Base-by-base conservation (phyloP, 2,329 filamentous ascomycete species). In the Cladophialophora yegresii region DNA sequence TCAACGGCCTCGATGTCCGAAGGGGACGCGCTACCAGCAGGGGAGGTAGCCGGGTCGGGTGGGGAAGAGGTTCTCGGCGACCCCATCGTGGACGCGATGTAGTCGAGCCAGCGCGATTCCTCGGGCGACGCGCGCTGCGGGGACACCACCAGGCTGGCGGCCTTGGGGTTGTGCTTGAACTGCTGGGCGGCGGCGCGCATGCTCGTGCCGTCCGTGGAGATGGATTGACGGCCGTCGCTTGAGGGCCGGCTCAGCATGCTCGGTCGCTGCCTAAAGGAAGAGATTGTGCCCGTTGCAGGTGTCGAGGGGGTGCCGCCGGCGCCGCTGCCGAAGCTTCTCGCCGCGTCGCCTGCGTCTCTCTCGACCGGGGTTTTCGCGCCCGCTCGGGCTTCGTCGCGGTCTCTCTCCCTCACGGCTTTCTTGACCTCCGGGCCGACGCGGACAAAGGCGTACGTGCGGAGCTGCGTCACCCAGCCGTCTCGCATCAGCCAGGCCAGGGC, bases 401-500 rank as follows among this genome's bases (percentile, higher is more conserved):
- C 70, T 69, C 87, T 85, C 70, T 88, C 85, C 58, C 91, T 87
- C 2, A 96, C 92, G 69, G 91, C 88, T 72, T 90, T 88, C 71
- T 95, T 87, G 67, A 96, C 90, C 73, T 93, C 89, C 2, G 90
- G 87, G 77, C 88, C 89, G 49, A 95, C 90, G 56, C 93, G 86
- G 50, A 98, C 87, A 82, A 95, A 96, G 12, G 89, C 91, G 75
- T 96, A 97, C 0, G 92, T 95, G 67, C 92, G 90, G 5, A 99
- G 83, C 75, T 97, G 93, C 0, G 91, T 96, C 0, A 97, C 93
- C 90, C 95, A 96, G 13, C 92, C 92, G 54, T 92, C 90, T 47
- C 93, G 87, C 80, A 98, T 87, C 8, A 99, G 84, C 92, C 93
- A 99, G 23, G 92, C 92, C 28, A 99, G 81, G 76, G 98, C 96